phyloP scores from a whole-genome alignment of 106 monocot species.

The Dendrobium catenatum region DNA sequence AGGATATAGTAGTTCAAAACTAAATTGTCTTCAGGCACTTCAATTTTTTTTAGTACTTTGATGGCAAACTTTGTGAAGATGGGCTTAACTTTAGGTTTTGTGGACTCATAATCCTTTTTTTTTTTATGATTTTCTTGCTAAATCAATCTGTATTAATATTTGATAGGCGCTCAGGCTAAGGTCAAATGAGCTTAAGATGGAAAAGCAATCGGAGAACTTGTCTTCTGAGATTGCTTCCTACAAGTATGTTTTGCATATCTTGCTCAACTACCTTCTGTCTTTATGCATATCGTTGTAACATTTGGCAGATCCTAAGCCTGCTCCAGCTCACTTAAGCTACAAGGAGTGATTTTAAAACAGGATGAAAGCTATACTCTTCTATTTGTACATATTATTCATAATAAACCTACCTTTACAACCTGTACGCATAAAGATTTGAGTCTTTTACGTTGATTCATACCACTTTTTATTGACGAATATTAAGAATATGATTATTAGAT shows the following conservation, averaged over 20 bases:
- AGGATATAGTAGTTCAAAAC: background rate
- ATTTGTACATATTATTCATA: background rate
- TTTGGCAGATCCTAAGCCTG: background rate
- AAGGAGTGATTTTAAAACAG: background rate
- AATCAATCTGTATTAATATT: constrained; percentile 1
- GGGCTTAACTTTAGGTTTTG: background rate
- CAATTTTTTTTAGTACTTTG: background rate
- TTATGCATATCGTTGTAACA: constrained; percentile 1
- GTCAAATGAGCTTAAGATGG: constrained; percentile 94
- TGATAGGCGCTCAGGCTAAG: constrained; percentile 84
- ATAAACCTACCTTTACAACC: background rate
- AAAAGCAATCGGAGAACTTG: constrained; percentile 65
- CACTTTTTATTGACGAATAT: background rate
- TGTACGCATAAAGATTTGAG: background rate
- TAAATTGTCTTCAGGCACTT: background rate
- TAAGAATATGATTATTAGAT: background rate
- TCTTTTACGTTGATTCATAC: background rate
- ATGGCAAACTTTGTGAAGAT: background rate
- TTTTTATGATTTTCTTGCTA: background rate
- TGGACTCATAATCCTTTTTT: background rate
- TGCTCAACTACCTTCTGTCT: background rate
- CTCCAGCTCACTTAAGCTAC: background rate
- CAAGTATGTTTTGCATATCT: constrained; percentile 49
- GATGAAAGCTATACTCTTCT: background rate
- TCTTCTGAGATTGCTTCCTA: constrained; percentile 75